A percentile compares a stretch with the other conserved stretches of the same genome.
Conservation (phyloP, 495 filamentous ascomycete species). For the Neurospora sp. region DNA sequence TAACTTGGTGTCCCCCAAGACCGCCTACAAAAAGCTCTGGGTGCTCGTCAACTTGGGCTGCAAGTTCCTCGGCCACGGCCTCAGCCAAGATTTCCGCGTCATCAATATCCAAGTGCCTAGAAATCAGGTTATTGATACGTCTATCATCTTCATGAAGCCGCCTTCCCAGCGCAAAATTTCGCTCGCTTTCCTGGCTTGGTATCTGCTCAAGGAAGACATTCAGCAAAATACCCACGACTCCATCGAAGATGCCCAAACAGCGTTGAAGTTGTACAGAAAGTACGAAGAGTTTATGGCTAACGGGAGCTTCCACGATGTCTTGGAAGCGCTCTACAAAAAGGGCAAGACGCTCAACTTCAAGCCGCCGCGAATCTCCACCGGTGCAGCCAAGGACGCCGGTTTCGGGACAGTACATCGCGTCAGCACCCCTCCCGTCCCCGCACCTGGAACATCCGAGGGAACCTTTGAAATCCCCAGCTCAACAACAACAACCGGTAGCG, state of each 20-base stretch:
- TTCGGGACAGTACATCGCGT: neutral
- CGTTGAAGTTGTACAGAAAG: slow-evolving; percentile 80
- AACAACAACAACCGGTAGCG: neutral
- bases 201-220: slow-evolving; percentile 80
- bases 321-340: slow-evolving; percentile 71
- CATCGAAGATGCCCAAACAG: slow-evolving; percentile 86
- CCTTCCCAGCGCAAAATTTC: slow-evolving; percentile 63
- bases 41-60: slow-evolving; percentile 89
- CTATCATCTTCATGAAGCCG: slow-evolving; percentile 71
- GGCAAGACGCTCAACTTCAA: slow-evolving; percentile 64
- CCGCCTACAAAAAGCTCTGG: slow-evolving; percentile 97
- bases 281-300: slow-evolving; percentile 81
- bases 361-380: slow-evolving; percentile 40
- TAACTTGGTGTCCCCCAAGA: slow-evolving; percentile 76
- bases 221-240: slow-evolving; percentile 84
- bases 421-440: neutral
- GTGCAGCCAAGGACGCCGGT: neutral
- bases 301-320: slow-evolving; percentile 65
- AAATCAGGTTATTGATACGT: slow-evolving; percentile 85
- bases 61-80: slow-evolving; percentile 84
- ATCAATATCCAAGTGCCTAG: slow-evolving; percentile 96
- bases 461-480: neutral
- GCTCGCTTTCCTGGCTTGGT: slow-evolving; percentile 80
- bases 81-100: slow-evolving; percentile 89
- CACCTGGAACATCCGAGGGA: neutral